Conservation (phyloP, 225 moss, liverwort and hornwort genomes). For the Thuidium tamariscinum region DNA sequence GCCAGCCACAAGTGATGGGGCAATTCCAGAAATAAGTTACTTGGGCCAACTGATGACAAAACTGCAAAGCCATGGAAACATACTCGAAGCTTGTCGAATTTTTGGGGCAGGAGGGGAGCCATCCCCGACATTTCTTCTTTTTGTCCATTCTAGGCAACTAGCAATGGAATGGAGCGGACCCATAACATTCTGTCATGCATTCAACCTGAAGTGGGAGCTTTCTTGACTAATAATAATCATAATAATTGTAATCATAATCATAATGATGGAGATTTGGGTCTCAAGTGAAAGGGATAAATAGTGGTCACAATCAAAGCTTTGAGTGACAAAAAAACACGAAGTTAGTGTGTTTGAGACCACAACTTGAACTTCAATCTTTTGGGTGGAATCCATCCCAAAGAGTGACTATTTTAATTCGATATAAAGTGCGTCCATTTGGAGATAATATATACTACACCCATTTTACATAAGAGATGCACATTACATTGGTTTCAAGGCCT, state of each 20-base stretch:
- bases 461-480: neutral
- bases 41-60: neutral
- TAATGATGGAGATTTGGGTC: neutral
- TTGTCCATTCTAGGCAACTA: neutral
- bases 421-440: accelerated
- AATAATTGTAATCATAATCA: too few relatives aligned
- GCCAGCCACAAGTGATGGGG: neutral
- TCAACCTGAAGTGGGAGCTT: neutral
- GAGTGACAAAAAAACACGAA: neutral
- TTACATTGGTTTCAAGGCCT: neutral
- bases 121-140: neutral
- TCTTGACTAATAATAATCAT: too few relatives aligned
- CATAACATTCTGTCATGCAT: neutral
- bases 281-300: neutral
- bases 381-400: neutral
- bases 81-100: neutral
- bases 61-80: neutral
- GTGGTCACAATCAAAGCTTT: neutral
- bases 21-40: neutral
- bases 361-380: neutral
- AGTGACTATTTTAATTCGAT: neutral
- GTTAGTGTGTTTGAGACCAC: too few relatives aligned
- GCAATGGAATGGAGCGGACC: neutral
- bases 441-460: too few relatives aligned
- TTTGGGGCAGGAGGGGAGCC: neutral